These are phyloP conservation scores for Lachancea mirantina DNA, from an alignment of 805 yeast genomes.

Conservation along the genomic window DNA sequence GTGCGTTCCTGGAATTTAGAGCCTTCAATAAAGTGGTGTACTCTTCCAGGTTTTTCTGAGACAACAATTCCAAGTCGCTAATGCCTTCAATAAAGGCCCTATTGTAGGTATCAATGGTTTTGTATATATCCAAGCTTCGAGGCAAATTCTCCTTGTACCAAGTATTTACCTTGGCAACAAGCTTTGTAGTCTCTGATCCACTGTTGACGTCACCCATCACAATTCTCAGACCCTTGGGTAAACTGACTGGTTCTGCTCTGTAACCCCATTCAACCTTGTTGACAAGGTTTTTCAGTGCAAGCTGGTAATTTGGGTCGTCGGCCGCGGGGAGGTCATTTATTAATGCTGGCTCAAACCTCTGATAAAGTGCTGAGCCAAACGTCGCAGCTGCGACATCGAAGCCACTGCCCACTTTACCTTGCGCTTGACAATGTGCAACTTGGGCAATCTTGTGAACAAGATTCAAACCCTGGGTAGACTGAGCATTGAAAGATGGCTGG, in stretches of 20 bases:
- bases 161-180: slow-evolving; percentile 64
- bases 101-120: slow-evolving; percentile 52
- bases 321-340: slow-evolving; percentile 35
- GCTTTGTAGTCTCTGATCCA: slow-evolving; percentile 90
- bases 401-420: slow-evolving; percentile 92
- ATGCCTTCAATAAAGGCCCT: slow-evolving; percentile 46
- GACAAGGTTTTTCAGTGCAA: slow-evolving; percentile 32
- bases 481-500: slow-evolving; percentile 30
- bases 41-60: slow-evolving; percentile 24
- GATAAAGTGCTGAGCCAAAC: slow-evolving; percentile 79
- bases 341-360: slow-evolving; percentile 58
- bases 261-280: slow-evolving; percentile 54
- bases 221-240: slow-evolving; percentile 64
- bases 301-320: slow-evolving; percentile 23
- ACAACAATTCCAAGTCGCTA: slow-evolving; percentile 32
- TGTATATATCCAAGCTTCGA: slow-evolving; percentile 47
- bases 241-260: slow-evolving; percentile 42
- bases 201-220: slow-evolving; percentile 91
- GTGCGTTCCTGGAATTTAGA: slow-evolving; percentile 11
- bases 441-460: slow-evolving; percentile 81
- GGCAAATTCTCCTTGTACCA: slow-evolving; percentile 59
- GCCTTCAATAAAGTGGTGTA: slow-evolving; percentile 32
- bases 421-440: slow-evolving; percentile 87
- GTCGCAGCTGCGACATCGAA: slow-evolving; percentile 96
- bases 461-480: slow-evolving; percentile 18